Percentiles rank a stretch among this genome's conserved stretches.
Evolutionary conservation across 805 yeast species (phyloP).

Genomic region (Zygosaccharomyces bisporus): DNA sequence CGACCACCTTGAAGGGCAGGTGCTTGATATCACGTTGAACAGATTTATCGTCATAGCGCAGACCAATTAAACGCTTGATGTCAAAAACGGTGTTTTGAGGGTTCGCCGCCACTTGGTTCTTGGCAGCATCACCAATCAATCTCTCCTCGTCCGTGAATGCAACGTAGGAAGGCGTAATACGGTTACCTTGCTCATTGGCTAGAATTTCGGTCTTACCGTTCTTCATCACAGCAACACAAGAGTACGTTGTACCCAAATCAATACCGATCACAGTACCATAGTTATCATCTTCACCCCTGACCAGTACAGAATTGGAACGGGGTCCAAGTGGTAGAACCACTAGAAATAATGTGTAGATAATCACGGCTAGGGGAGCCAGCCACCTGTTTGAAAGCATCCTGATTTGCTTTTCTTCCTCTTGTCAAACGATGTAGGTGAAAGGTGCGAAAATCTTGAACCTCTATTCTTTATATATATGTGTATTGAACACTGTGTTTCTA

Average conservation of each 20-base stretch:
- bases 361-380: constrained; percentile 48
- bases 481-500: constrained; percentile 8
- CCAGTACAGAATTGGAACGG: constrained; percentile 31
- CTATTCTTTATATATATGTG: constrained; percentile 7
- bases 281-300: constrained; percentile 41
- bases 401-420: neutral
- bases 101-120: constrained; percentile 90
- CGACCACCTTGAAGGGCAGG: constrained; percentile 67
- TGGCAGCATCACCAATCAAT: constrained; percentile 94
- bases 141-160: constrained; percentile 91
- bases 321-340: constrained; percentile 32
- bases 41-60: constrained; percentile 68
- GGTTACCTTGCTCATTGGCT: constrained; percentile 95
- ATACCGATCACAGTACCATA: constrained; percentile 81
- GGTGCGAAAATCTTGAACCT: too few species aligned
- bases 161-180: constrained; percentile 94
- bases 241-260: constrained; percentile 96
- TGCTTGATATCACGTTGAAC: constrained; percentile 82
- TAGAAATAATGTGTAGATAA: constrained; percentile 31
- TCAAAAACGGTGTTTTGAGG: constrained; percentile 85
- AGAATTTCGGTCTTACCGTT: constrained; percentile 86
- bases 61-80: constrained; percentile 88
- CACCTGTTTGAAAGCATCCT: constrained; percentile 26
- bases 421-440: neutral
- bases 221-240: constrained; percentile 89